Evolutionary conservation across 495 filamentous ascomycete genomes (phyloP).

Genomic region (Rhizodiscina lignyota): DNA sequence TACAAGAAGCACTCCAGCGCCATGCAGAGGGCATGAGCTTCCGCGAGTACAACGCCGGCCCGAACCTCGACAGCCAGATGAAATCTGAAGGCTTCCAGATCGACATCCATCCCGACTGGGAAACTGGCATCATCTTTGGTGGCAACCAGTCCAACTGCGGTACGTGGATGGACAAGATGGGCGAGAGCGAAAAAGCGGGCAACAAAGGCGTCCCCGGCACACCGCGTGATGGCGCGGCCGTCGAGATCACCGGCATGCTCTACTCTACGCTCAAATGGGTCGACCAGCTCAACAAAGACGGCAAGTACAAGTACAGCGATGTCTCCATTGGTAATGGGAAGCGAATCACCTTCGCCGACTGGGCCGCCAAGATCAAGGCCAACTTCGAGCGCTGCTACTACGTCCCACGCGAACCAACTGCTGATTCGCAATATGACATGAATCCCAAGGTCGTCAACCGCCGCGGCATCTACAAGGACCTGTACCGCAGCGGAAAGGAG

Average conservation of each 20-base stretch:
- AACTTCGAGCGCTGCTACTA: constrained; percentile 90
- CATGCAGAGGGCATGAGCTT: constrained; percentile 84
- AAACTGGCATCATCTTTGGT: constrained; percentile 81
- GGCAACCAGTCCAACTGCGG: constrained; percentile 91
- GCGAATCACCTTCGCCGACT: constrained; percentile 55
- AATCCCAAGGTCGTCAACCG: constrained; percentile 67
- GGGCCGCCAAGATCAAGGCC: constrained; percentile 63
- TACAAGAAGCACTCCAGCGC: constrained; percentile 83
- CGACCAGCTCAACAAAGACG: constrained; percentile 40
- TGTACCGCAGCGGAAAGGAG: constrained; percentile 81
- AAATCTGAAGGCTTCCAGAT: constrained; percentile 80
- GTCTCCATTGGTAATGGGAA: constrained; percentile 42
- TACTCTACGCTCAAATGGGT: constrained; percentile 84
- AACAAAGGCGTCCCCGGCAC: constrained; percentile 94
- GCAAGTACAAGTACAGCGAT: constrained; percentile 51
- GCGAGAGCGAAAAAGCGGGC: constrained; percentile 80
- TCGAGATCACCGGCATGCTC: constrained; percentile 85
- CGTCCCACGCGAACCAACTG: constrained; percentile 46
- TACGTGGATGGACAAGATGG: constrained; percentile 99
- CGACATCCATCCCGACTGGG: constrained; percentile 82
- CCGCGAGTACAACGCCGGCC: constrained; percentile 86
- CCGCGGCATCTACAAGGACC: constrained; percentile 93
- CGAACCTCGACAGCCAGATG: constrained; percentile 83
- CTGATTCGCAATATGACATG: constrained; percentile 64
- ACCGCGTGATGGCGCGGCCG: constrained; percentile 82